phyloP scores from a whole-genome alignment of 169 alveolate species.

The Neospora caninum region DNA sequence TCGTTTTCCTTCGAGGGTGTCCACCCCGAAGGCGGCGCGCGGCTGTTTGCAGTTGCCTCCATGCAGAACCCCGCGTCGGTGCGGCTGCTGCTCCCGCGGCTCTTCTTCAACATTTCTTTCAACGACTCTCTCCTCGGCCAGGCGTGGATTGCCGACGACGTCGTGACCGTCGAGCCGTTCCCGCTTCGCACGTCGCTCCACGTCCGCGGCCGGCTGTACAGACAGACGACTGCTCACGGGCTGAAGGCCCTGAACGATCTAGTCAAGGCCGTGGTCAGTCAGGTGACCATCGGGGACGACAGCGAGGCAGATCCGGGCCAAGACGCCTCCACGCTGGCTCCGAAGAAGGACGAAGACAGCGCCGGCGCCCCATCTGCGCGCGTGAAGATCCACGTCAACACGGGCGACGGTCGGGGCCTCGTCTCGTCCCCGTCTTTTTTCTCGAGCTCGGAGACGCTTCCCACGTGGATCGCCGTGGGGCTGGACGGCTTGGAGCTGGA shows the following conservation, averaged over 20 bases:
- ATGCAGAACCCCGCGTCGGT: conserved; percentile 9
- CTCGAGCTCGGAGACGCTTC: background rate
- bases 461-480: background rate
- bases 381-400: background rate
- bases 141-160: conserved; percentile 3
- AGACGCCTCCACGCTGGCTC: too few relatives aligned
- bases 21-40: background rate
- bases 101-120: background rate
- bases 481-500: background rate
- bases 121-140: conserved; percentile 27
- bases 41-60: background rate
- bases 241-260: background rate
- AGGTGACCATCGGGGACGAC: background rate
- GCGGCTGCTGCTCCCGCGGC: background rate
- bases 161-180: background rate
- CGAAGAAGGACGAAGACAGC: background rate
- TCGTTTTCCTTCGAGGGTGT: background rate
- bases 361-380: background rate
- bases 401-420: background rate
- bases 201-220: background rate
- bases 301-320: background rate
- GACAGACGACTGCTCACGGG: background rate
- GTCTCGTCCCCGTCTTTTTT: background rate
- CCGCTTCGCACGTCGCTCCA: background rate
- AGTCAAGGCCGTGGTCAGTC: background rate